Evolutionary conservation across 2,329 filamentous ascomycete species (phyloP), one percentile per base, ranked within the genome.

Genomic region (Raffaelea albimanens): DNA sequence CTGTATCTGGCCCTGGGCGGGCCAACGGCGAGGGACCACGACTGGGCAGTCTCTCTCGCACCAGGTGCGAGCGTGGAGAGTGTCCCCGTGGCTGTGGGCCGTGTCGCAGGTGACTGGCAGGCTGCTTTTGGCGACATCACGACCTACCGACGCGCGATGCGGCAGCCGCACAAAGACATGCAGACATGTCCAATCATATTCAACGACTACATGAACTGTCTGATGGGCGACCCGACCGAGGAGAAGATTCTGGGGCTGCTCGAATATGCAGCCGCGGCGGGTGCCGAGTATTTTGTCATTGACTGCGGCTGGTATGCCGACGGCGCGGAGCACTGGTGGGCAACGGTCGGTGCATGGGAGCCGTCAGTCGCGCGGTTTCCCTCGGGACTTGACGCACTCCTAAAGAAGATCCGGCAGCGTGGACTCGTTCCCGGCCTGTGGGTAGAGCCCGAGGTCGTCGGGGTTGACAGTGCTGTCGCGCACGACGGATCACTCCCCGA

Each of bases 151-250:
- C 58, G 63, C 2, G 49, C 33, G 3, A 62, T 63, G 10, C 53
- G 60, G 4, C 52, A 60, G 3, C 48, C 48, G 1, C 62, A 66
- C 42, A 23, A 22, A 1, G 63, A 66, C 47, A 58, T 62, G 43
- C 46, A 56, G 11, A 41, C 33, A 1, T 43, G 65, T 0, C 57
- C 60, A 0, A 55, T 66, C 31, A 60, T 66, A 20, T 66, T 65
- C 55, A 66, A 66, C 50, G 62, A 66, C 45, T 65, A 64, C 43
- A 66, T 65, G 63, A 66, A 65, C 49, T 66, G 63, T 36, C 55
- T 65, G 3, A 65, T 65, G 62, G 63, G 63, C 1, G 61, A 66
- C 46, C 60, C 59, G 0, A 60, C 62, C 18, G 64, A 64, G 11
- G 46, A 58, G 0, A 61, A 63, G 22, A 56, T 68, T 16, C 56